Percentiles rank a stretch among this genome's conserved stretches.
Evolutionary conservation across 1,139 yeast species (phyloP).

Genomic region (Magnusiomyces fungicola): DNA sequence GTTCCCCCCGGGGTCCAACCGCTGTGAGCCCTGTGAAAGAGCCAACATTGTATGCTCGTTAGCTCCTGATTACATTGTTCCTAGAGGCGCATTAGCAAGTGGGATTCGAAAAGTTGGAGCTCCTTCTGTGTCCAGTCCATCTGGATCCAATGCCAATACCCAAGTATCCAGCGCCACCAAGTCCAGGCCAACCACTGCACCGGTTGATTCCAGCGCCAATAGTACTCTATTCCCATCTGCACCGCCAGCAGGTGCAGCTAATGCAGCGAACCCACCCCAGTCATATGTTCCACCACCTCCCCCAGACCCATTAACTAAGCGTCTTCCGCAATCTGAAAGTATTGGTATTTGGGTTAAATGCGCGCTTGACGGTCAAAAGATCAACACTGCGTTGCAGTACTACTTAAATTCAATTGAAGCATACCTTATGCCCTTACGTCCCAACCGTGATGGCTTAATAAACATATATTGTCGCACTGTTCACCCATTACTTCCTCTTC

Average conservation of each 20-base stretch:
- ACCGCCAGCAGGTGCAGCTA: background rate
- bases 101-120: background rate
- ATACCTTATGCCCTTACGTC: conserved; percentile 33
- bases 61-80: conserved; percentile 28
- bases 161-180: background rate
- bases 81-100: conserved; percentile 16
- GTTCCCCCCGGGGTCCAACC: conserved; percentile 24
- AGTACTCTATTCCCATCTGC: background rate
- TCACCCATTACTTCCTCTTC: conserved; percentile 35
- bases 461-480: conserved; percentile 34
- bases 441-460: conserved; percentile 32
- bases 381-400: conserved; percentile 30
- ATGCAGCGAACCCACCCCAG: background rate
- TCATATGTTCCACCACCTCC: background rate
- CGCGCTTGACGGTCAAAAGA: conserved; percentile 24
- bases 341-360: conserved; percentile 35
- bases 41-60: conserved; percentile 29
- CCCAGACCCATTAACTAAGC: background rate
- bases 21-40: conserved; percentile 30
- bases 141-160: background rate
- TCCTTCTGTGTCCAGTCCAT: background rate
- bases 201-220: background rate
- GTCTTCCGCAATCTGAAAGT: conserved; percentile 8
- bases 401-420: conserved; percentile 36
- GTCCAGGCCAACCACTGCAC: background rate